Conservation (phyloP, 345 rosid genomes). For the Lepidium sativum region DNA sequence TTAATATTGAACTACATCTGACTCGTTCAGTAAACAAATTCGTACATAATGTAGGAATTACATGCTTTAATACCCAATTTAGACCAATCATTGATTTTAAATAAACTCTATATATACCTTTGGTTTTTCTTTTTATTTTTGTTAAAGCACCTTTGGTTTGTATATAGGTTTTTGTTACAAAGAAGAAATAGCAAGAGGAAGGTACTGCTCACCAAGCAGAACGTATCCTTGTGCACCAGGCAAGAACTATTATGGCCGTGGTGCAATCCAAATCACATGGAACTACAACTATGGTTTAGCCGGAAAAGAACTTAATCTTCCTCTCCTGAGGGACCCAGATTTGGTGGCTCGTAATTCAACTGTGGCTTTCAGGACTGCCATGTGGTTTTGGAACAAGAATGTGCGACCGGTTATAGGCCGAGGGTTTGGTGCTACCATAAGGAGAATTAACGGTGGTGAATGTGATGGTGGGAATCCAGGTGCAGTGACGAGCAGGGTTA, state of each 20-base stretch:
- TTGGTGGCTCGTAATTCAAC: conserved; percentile 32
- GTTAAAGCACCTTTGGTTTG: no score
- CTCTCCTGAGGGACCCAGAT: conserved; percentile 40
- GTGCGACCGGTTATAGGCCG: conserved; percentile 35
- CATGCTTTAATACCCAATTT: no score
- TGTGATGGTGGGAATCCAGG: conserved; percentile 31
- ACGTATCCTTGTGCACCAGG: conserved; percentile 28
- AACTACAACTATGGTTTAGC: conserved; percentile 55
- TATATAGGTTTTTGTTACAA: conserved; percentile 30
- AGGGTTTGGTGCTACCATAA: conserved; percentile 45
- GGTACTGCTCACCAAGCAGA: conserved; percentile 17
- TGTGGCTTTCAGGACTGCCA: conserved; percentile 40
- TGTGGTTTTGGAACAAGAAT: conserved; percentile 59
- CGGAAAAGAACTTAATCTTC: conserved; percentile 31
- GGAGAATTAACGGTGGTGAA: conserved; percentile 45
- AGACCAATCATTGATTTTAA: neutral
- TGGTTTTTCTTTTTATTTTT: no score
- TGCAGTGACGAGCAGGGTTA: conserved; percentile 30
- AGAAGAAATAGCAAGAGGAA: conserved; percentile 32
- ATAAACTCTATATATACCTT: neutral
- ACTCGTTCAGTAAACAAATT: no score
- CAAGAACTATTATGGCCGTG: conserved; percentile 45
- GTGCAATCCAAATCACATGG: conserved; percentile 56
- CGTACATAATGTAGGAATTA: no score
- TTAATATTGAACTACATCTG: no score